Evolutionary conservation across 2,329 filamentous ascomycete species (phyloP).

Genomic region (Colletotrichum graminicola): DNA sequence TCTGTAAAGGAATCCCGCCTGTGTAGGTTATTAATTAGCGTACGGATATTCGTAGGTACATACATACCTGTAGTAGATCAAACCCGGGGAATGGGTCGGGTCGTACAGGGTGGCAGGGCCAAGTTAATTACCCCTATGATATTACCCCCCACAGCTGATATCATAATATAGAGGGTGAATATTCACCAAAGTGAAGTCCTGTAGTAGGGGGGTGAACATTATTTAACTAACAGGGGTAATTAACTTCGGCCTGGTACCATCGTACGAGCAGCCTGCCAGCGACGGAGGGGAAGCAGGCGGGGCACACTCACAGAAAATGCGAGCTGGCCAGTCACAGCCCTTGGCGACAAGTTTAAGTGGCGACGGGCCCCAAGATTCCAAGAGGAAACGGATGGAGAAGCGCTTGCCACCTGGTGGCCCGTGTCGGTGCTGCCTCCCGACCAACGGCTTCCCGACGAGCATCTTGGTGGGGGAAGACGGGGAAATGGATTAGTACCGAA

Average conservation of each 20-base stretch:
- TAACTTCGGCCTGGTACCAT: no score
- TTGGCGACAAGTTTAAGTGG: background rate
- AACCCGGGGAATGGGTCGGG: background rate
- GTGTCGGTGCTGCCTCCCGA: background rate
- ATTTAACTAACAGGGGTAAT: no score
- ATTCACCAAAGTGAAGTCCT: no score
- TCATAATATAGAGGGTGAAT: no score
- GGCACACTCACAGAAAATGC: slow-evolving; percentile 8
- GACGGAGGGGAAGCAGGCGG: background rate
- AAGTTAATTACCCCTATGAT: no score
- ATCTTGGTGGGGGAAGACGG: background rate
- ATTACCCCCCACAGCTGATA: no score
- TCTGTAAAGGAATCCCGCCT: background rate
- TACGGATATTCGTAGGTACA: background rate
- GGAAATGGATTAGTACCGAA: slow-evolving; percentile 7
- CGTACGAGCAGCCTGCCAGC: background rate
- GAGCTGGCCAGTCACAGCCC: slow-evolving; percentile 20
- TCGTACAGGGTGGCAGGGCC: no score
- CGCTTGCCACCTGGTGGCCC: background rate
- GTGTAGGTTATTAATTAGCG: background rate
- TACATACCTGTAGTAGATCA: background rate
- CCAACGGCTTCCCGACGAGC: background rate
- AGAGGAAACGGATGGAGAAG: slow-evolving; percentile 3
- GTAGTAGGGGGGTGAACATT: no score
- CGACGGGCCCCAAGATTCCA: background rate